Evolutionary conservation across 2,329 filamentous ascomycete genomes (phyloP), one percentile per base, ranked within the genome.

Genomic region (Claviceps monticola): DNA sequence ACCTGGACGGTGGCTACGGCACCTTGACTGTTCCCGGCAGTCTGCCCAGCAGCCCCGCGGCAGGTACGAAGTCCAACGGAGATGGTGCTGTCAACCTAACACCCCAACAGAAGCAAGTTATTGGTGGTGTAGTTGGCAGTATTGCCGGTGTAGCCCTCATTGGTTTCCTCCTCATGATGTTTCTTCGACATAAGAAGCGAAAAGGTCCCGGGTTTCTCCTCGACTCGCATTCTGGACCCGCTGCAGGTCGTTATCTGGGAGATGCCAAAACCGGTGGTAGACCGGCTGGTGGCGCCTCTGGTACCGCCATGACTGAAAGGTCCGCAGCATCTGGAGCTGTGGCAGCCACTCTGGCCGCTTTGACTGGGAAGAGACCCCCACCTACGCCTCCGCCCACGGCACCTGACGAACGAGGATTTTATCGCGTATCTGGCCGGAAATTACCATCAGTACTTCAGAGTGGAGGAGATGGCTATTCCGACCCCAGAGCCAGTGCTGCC

Each of bases 371-470:
- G 53, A 68, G 65, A 61, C 55, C 55, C 48, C 55, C 63, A 49
- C 46, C 52, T 49, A 58, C 56, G 56, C 48, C 61, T 60, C 16
- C 62, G 62, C 43, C 68, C 69, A 38, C 64, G 62, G 23, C 52
- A 13, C 49, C 46, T 2, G 72, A 69, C 29, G 79, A 84, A 60
- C 69, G 71, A 54, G 78, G 80, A 0, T 85, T 85, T 62, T 77
- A 82, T 55, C 76, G 80, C 34, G 75, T 85, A 2, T 82, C 81
- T 5, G 82, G 82, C 55, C 74, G 75, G 59, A 84, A 84, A 59
- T 63, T 85, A 52, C 76, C 78, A 3, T 80, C 82, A 2, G 80
- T 84, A 9, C 65, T 84, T 39, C 72, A 79, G 53, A 71, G 71
- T 46, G 80, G 81, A 14, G 81, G 80, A 5, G 80, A 84, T 60